Evolutionary conservation across 768 basidiomycete genomes (phyloP).

Genomic region (Gloeophyllum trabeum): DNA sequence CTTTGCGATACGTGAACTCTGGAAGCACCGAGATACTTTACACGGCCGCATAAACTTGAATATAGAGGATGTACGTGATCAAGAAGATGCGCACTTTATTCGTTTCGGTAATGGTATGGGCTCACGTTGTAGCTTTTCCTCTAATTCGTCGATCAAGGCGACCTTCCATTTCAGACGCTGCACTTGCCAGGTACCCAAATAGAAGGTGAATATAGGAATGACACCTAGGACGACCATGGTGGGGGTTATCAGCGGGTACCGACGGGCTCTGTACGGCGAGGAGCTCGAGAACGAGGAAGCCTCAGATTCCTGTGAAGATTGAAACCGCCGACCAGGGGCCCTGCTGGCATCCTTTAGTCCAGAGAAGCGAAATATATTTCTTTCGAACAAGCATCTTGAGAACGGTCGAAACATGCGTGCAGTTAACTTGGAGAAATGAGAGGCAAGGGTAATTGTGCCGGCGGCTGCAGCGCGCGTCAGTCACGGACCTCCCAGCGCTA

Average conservation of each 20-base stretch:
- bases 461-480: no score
- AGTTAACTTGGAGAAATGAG: no score
- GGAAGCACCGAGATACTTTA: slow-evolving; percentile 63
- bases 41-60: slow-evolving; percentile 19
- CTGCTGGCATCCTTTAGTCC: no score
- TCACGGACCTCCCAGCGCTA: no score
- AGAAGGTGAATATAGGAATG: slow-evolving; percentile 86
- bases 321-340: no score
- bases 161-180: slow-evolving; percentile 93
- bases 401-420: no score
- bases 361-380: no score
- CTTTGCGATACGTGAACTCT: slow-evolving; percentile 85
- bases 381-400: no score
- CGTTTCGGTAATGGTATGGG: slow-evolving; percentile 71
- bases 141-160: slow-evolving; percentile 84
- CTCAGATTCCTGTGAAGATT: no score
- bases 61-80: background rate
- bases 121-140: slow-evolving; percentile 74
- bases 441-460: no score
- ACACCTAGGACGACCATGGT: slow-evolving; percentile 68
- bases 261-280: slow-evolving; percentile 50
- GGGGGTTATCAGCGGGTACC: slow-evolving; percentile 53
- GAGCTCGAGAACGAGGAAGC: no score
- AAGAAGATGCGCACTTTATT: slow-evolving; percentile 58
- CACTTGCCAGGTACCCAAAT: slow-evolving; percentile 89